These are phyloP conservation scores for Oryza longistaminata DNA, from an alignment of 176 grass and related monocot species.

Conservation along the genomic window DNA sequence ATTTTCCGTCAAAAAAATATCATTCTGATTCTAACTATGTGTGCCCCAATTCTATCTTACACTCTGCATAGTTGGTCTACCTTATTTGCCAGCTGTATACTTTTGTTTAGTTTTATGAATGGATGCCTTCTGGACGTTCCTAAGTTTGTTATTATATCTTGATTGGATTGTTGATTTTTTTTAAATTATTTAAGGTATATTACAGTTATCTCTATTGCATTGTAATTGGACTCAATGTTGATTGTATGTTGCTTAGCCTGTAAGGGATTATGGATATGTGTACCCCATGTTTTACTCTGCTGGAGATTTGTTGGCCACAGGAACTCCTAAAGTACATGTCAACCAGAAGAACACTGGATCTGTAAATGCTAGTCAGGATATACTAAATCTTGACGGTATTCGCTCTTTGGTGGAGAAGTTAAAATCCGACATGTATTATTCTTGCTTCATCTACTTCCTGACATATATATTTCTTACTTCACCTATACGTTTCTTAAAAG, in stretches of 20 bases:
- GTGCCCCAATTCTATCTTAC: too few relatives aligned
- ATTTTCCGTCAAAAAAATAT: too few relatives aligned
- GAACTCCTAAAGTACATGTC: conserved; percentile 9
- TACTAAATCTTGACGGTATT: conserved; percentile 50
- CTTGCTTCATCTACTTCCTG: too few relatives aligned
- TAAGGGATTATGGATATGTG: background rate
- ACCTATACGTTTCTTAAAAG: background rate
- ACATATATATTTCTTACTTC: background rate
- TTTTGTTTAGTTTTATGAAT: too few relatives aligned
- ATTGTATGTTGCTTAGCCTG: background rate
- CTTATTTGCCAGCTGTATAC: too few relatives aligned
- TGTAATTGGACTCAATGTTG: background rate
- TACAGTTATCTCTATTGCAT: background rate
- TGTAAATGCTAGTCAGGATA: conserved; percentile 37
- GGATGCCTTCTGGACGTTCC: too few relatives aligned
- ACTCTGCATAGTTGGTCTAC: too few relatives aligned
- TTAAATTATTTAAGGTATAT: background rate
- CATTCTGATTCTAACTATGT: too few relatives aligned
- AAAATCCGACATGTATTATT: conserved; percentile 51
- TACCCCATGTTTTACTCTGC: conserved; percentile 6
- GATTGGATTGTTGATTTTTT: background rate
- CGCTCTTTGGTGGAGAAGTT: conserved; percentile 50
- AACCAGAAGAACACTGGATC: conserved; percentile 17
- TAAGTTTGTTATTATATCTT: too few relatives aligned
- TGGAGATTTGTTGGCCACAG: conserved; percentile 41